Evolutionary conservation across 768 basidiomycete species (phyloP).

Genomic region (Trametes cingulata): DNA sequence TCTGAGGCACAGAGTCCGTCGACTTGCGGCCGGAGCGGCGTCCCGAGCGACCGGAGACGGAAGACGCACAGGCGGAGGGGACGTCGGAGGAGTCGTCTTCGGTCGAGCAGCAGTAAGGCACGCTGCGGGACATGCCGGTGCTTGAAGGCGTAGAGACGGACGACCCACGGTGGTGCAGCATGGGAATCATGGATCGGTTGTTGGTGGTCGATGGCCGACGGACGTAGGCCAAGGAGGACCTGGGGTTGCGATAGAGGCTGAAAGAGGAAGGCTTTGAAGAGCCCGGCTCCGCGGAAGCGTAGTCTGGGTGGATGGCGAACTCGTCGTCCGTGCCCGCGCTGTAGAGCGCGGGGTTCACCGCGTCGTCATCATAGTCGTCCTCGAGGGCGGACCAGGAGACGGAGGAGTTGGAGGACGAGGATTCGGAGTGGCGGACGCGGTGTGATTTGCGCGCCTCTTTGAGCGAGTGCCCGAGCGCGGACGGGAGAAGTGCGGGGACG

Average conservation of each 20-base stretch:
- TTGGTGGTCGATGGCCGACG: slow-evolving; percentile 74
- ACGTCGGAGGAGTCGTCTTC: slow-evolving; percentile 44
- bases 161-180: slow-evolving; percentile 54
- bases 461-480: slow-evolving; percentile 56
- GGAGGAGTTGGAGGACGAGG: slow-evolving; percentile 67
- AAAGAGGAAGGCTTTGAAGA: slow-evolving; percentile 45
- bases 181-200: slow-evolving; percentile 60
- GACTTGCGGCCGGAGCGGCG: slow-evolving; percentile 28
- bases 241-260: slow-evolving; percentile 25
- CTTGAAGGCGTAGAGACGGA: slow-evolving; percentile 41
- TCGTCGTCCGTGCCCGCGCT: slow-evolving; percentile 32
- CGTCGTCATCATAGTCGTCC: slow-evolving; percentile 63
- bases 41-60: slow-evolving; percentile 30
- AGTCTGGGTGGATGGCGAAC: slow-evolving; percentile 39
- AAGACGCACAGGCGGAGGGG: slow-evolving; percentile 31
- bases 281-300: slow-evolving; percentile 38
- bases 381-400: slow-evolving; percentile 64
- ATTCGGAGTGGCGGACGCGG: slow-evolving; percentile 53
- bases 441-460: slow-evolving; percentile 39
- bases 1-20: slow-evolving; percentile 1
- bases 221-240: slow-evolving; percentile 60
- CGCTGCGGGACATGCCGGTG: slow-evolving; percentile 26
- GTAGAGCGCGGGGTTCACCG: slow-evolving; percentile 32
- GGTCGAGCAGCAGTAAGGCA: slow-evolving; percentile 30
- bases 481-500: slow-evolving; percentile 65